Evolutionary conservation across 2,329 filamentous ascomycete species (phyloP), one percentile per base, ranked within the genome.

Genomic region (Fusarium virguliforme): DNA sequence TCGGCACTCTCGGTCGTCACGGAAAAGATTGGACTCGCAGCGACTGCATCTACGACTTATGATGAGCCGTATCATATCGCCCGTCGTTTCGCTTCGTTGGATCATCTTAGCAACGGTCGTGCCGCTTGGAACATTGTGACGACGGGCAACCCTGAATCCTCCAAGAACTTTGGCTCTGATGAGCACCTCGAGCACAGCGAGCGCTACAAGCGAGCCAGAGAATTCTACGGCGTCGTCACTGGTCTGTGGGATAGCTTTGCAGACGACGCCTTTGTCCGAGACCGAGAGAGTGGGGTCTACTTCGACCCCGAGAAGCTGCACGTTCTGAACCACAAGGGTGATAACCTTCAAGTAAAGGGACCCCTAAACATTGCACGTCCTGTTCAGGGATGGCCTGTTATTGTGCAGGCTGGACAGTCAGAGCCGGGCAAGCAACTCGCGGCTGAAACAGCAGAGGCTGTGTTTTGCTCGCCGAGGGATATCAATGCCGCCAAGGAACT

Each of bases 71-170:
- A 87, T 50, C 85, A 87, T 54, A 81, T 88, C 8, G 86, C 86
- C 1, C 81, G 86, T 2, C 84, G 85, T 3, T 86, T 88, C 60
- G 86, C 86, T 2, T 86, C 85, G 0, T 78, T 88, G 3, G 86
- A 88, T 62, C 86, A 88, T 64, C 76, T 88, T 5, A 85, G 81
- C 51, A 78, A 81, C 35, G 85, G 86, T 0, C 81, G 87, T 2
- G 82, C 86, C 1, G 87, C 82, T 0, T 88, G 85, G 85, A 87
- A 87, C 67, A 85, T 87, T 41, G 85, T 87, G 8, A 87, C 85
- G 0, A 87, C 85, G 0, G 84, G 81, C 0, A 87, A 87, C 43
- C 85, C 85, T 0, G 86, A 87, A 61, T 83, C 84, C 0, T 80
- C 85, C 8, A 85, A 85, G 72, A 88, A 88, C 71, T 87, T 88